Evolutionary conservation across 768 basidiomycete genomes (phyloP), one percentile per base, ranked within the genome.

Genomic region (Boletus edulis): DNA sequence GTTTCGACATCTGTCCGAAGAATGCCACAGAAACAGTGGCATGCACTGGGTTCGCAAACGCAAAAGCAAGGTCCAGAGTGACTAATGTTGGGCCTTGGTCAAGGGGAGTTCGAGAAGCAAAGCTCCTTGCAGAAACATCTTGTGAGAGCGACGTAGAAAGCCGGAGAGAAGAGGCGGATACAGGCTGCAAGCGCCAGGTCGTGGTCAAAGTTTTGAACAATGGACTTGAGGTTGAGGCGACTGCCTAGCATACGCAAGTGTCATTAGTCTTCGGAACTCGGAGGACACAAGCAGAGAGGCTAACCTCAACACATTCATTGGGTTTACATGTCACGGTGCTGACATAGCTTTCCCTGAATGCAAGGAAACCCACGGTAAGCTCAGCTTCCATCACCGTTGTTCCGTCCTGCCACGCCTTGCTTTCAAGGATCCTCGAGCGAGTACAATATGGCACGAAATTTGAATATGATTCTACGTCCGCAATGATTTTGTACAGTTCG

Each of bases 361-460:
- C 80, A 60, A 94, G 81, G 70, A 98, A 98, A 9, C 92, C 92
- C 34, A 96, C 88, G 4, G 84, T 84, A 61, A 98, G 75, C 68
- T 98, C 93, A 8, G 89, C 94, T 39, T 93, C 84, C 75, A 96
- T 83, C 44, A 77, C 73, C 54, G 69, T 75, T 62, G 57, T 69
- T 49, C 65, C 71, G 63, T 73, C 71, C 51, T 67, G 57, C 65
- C 61, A 39, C 59, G 54, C 14, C 31, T 52, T 49, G 55, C 54
- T 61, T 43, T 60, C 48, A 38, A 95, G 74, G 52, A 95, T 78
- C 22, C 81, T 81, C 5, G 93, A 89, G 20, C 76, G 75, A 13
- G 81, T 83, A 74, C 95, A 97, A 70, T 91, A 96, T 7, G 97
- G 96, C 49, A 99, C 76, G 68, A 98, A 99, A 55, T 74, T 76